A percentile compares a stretch with the other conserved stretches of the same genome.
phyloP scores from a whole-genome alignment of 2,329 filamentous ascomycete species.

The Davidsoniella australis region DNA sequence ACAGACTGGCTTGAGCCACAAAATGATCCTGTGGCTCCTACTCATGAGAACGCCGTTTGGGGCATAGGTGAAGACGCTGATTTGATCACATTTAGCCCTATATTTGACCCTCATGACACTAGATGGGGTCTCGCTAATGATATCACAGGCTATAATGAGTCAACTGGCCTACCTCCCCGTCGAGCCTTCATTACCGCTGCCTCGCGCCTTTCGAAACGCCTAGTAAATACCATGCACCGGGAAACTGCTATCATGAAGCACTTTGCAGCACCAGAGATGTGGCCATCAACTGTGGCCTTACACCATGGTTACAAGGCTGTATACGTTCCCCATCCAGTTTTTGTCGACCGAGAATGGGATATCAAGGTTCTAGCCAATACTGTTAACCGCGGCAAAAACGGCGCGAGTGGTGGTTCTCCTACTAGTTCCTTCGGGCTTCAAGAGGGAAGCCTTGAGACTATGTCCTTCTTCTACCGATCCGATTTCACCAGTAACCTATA shows the following conservation, averaged over 20 bases:
- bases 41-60: constrained; percentile 65
- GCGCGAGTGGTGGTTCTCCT: constrained; percentile 54
- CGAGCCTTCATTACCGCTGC: constrained; percentile 81
- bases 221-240: constrained; percentile 75
- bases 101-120: constrained; percentile 79
- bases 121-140: constrained; percentile 70
- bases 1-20: constrained; percentile 57
- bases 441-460: constrained; percentile 75
- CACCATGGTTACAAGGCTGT: constrained; percentile 91
- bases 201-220: constrained; percentile 61
- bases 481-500: constrained; percentile 70
- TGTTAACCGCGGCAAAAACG: constrained; percentile 65
- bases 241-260: constrained; percentile 75
- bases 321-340: constrained; percentile 77
- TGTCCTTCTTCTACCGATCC: constrained; percentile 85
- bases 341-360: constrained; percentile 76
- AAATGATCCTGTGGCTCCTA: constrained; percentile 55
- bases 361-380: constrained; percentile 57
- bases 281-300: constrained; percentile 71
- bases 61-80: constrained; percentile 83
- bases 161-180: constrained; percentile 45
- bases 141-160: constrained; percentile 64
- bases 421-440: constrained; percentile 65
- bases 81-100: constrained; percentile 76
- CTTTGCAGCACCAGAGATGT: constrained; percentile 93